Conservation (phyloP, 2,329 filamentous ascomycete genomes). For the Neophaeococcomyces aloes region DNA sequence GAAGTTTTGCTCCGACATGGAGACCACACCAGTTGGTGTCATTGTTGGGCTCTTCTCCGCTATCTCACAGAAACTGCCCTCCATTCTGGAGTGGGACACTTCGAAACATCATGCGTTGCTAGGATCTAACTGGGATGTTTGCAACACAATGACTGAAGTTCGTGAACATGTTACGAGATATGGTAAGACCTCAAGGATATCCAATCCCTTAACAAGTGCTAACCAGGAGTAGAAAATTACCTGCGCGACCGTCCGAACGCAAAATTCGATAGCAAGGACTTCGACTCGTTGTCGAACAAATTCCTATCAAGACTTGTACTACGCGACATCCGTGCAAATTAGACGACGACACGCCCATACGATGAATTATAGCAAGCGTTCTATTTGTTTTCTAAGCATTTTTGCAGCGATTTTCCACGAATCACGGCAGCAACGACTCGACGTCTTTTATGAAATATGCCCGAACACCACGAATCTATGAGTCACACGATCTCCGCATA, state of each 20-base stretch:
- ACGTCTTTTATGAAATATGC: not conserved
- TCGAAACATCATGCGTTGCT: constrained; percentile 81
- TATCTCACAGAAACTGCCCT: constrained; percentile 90
- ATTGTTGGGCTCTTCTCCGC: constrained; percentile 95
- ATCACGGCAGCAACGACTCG: too few relatives aligned
- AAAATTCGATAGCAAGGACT: constrained; percentile 83
- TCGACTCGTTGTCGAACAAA: constrained; percentile 93
- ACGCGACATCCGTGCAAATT: constrained; percentile 51
- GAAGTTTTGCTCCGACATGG: constrained; percentile 96
- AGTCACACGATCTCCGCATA: not conserved
- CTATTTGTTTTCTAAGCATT: not conserved
- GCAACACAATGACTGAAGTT: constrained; percentile 93
- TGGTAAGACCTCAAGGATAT: constrained; percentile 49
- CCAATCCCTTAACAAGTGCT: constrained; percentile 6
- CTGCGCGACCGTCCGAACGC: constrained; percentile 67
- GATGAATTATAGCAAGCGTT: constrained; percentile 6
- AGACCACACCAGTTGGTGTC: constrained; percentile 87
- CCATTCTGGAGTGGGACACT: constrained; percentile 90
- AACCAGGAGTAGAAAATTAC: constrained; percentile 63
- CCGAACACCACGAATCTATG: not conserved
- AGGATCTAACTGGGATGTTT: constrained; percentile 83
- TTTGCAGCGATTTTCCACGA: not conserved
- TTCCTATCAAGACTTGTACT: constrained; percentile 95
- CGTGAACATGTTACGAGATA: constrained; percentile 85
- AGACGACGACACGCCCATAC: not conserved